phyloP scores from a whole-genome alignment of 257 asterid species.

The Solanum peruvianum region DNA sequence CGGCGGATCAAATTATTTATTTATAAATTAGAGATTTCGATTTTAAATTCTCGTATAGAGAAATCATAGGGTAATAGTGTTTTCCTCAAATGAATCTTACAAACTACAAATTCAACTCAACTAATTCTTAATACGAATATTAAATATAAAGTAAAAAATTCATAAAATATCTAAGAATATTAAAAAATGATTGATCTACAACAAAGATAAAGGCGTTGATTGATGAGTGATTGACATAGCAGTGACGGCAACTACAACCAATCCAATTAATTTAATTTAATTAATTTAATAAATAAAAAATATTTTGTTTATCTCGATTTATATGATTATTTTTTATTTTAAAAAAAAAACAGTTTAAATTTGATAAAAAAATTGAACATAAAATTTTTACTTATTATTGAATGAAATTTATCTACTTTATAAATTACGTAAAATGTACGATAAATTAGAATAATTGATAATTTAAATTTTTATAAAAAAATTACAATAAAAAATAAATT shows the following conservation, averaged over 20 bases:
- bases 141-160: not conserved
- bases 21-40: not conserved
- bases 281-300: not conserved
- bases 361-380: accelerated
- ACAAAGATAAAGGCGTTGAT: not conserved
- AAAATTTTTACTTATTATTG: no score
- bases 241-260: constrained; percentile 12
- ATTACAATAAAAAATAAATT: accelerated
- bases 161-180: not conserved
- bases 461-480: no score
- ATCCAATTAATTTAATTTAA: not conserved
- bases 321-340: no score
- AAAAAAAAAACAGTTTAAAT: accelerated
- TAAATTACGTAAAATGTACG: accelerated
- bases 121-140: accelerated
- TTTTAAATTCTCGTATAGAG: not conserved
- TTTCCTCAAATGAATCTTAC: not conserved
- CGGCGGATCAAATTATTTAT: not conserved
- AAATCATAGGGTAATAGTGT: accelerated
- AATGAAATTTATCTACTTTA: no score
- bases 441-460: no score
- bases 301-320: no score
- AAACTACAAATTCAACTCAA: not conserved
- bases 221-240: constrained; percentile 8
- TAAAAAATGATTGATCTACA: not conserved